phyloP scores from a whole-genome alignment of 352 stramenopile genomes.

The Pythium sukuiense region DNA sequence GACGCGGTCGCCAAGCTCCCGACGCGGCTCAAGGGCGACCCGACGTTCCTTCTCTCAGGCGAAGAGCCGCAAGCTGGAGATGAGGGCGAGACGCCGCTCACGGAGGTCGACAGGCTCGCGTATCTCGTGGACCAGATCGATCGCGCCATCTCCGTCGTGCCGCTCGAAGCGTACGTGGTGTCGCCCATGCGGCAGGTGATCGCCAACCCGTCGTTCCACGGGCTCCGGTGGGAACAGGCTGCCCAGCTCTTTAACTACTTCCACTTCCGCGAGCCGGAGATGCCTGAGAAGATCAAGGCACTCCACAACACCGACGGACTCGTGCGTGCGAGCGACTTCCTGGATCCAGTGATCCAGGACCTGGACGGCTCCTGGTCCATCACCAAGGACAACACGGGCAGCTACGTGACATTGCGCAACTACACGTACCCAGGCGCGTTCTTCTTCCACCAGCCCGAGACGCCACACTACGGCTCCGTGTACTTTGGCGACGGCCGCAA shows the following conservation, averaged over 20 bases:
- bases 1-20: constrained; percentile 44
- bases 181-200: constrained; percentile 71
- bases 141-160: constrained; percentile 51
- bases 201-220: constrained; percentile 64
- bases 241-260: constrained; percentile 75
- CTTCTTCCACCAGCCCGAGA: constrained; percentile 63
- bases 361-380: constrained; percentile 65
- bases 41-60: constrained; percentile 44
- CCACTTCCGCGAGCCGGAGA: constrained; percentile 66
- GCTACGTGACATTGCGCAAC: constrained; percentile 62
- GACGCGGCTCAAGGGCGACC: constrained; percentile 66
- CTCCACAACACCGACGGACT: constrained; percentile 54
- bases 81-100: constrained; percentile 48
- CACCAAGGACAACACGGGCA: constrained; percentile 63
- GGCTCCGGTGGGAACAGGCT: constrained; percentile 62
- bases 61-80: constrained; percentile 46
- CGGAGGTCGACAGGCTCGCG: constrained; percentile 71
- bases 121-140: constrained; percentile 73
- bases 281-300: constrained; percentile 58
- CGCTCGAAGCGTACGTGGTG: constrained; percentile 66
- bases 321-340: constrained; percentile 65
- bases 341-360: constrained; percentile 67
- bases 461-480: constrained; percentile 51
- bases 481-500: constrained; percentile 81
- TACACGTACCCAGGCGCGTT: constrained; percentile 63